These are phyloP conservation scores for Polyporus tsugae DNA, from an alignment of 1,284 basidiomycete genomes.

Conservation along the genomic window DNA sequence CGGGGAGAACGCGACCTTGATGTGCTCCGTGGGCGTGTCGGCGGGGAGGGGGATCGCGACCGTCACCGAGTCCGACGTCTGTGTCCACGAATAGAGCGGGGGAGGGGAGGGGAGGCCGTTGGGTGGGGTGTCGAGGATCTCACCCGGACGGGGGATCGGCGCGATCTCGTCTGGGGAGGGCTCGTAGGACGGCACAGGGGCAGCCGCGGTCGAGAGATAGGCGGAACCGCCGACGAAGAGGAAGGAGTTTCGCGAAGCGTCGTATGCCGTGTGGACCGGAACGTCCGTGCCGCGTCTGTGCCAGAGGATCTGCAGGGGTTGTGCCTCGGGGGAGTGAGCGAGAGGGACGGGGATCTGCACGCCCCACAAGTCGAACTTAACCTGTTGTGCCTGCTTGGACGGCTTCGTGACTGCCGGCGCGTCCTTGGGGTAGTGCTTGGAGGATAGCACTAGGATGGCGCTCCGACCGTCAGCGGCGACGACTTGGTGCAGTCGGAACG, in stretches of 20 bases:
- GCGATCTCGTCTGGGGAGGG: conserved; percentile 71
- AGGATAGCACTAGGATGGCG: conserved; percentile 62
- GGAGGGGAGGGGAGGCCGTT: conserved; percentile 49
- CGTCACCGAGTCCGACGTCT: conserved; percentile 84
- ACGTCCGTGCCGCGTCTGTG: conserved; percentile 74
- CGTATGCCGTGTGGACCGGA: conserved; percentile 68
- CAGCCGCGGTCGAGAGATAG: conserved; percentile 53
- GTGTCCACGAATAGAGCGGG: conserved; percentile 91
- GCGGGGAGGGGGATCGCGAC: conserved; percentile 85
- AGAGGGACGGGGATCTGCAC: conserved; percentile 58
- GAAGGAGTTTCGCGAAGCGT: conserved; percentile 54
- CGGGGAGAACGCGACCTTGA: conserved; percentile 73
- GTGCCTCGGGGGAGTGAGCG: conserved; percentile 40
- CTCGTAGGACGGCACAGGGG: conserved; percentile 51
- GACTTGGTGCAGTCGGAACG: conserved; percentile 68
- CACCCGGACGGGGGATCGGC: conserved; percentile 68
- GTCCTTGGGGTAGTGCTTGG: conserved; percentile 52
- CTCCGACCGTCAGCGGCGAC: conserved; percentile 47
- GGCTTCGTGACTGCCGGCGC: conserved; percentile 13
- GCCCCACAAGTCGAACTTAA: conserved; percentile 72
- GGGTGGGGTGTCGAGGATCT: conserved; percentile 53
- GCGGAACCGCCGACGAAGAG: conserved; percentile 65
- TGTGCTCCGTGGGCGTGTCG: conserved; percentile 65
- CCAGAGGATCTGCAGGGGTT: conserved; percentile 67
- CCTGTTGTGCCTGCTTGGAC: conserved; percentile 25